Evolutionary conservation across 116 monocot genomes (phyloP).

Genomic region (Iris pallida): DNA sequence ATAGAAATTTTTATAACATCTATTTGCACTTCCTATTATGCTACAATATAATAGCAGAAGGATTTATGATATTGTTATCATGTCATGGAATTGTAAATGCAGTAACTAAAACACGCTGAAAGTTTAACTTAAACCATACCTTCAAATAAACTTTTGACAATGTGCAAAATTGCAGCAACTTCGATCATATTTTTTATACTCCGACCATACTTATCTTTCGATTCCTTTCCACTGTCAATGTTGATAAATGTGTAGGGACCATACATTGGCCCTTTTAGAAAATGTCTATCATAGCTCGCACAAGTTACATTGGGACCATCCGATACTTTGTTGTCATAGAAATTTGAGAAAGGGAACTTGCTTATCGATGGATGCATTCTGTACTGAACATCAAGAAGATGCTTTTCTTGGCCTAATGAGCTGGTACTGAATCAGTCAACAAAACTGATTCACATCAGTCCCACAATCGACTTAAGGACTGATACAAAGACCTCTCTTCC

Average conservation of each 20-base stretch:
- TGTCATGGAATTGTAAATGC: no score
- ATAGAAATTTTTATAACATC: no score
- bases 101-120: no score
- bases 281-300: conserved; percentile 25
- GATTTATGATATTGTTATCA: no score
- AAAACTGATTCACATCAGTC: no score
- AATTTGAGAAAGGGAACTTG: conserved; percentile 43
- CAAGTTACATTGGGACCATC: conserved; percentile 58
- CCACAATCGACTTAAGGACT: no score
- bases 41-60: no score
- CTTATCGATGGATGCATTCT: conserved; percentile 88
- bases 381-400: conserved; percentile 62
- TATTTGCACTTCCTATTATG: no score
- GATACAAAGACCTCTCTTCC: no score
- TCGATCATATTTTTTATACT: conserved; percentile 56
- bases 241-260: conserved; percentile 72
- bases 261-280: conserved; percentile 47
- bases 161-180: conserved; percentile 35
- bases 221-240: conserved; percentile 40
- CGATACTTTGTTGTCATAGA: conserved; percentile 43
- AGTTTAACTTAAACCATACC: no score
- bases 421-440: no score
- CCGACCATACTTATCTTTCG: conserved; percentile 13
- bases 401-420: conserved; percentile 46
- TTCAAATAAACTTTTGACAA: conserved; percentile 24